Percentiles rank a stretch among this genome's conserved stretches.
These are phyloP conservation scores for Vitis hybrid DNA, from an alignment of 177 flowering plant species.

Conservation along the genomic window DNA sequence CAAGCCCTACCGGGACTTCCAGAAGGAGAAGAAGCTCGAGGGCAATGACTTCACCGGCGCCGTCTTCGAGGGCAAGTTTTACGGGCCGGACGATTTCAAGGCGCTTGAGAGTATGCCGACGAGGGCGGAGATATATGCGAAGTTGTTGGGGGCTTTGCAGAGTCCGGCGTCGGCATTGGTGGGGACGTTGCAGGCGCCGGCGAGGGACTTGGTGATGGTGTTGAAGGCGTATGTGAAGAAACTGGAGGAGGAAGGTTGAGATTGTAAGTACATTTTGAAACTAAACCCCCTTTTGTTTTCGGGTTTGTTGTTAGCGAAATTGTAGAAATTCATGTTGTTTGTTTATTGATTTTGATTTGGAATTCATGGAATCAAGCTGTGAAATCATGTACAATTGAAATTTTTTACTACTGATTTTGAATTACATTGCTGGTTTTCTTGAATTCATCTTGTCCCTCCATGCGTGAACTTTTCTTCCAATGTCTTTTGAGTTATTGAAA, in stretches of 20 bases:
- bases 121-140: conserved; percentile 75
- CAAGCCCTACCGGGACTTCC: conserved; percentile 77
- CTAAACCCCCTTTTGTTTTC: conserved; percentile 1
- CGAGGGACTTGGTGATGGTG: conserved; percentile 75
- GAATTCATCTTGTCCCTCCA: too few species aligned
- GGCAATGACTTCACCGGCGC: conserved; percentile 85
- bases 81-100: conserved; percentile 71
- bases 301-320: conserved; percentile 1
- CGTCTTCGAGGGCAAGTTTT: conserved; percentile 88
- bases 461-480: too few species aligned
- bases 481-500: too few species aligned
- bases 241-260: conserved; percentile 59
- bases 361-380: neutral
- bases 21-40: conserved; percentile 79
- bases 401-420: neutral
- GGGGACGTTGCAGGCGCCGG: conserved; percentile 82
- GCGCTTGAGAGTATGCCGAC: conserved; percentile 82
- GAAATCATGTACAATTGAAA: neutral
- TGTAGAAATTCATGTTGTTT: neutral
- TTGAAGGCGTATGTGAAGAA: conserved; percentile 85
- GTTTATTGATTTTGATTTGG: neutral
- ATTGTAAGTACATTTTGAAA: neutral
- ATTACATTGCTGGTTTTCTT: neutral
- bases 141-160: conserved; percentile 74
- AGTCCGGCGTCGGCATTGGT: conserved; percentile 69